Percentiles rank a stretch among this genome's conserved stretches.
phyloP scores from a whole-genome alignment of 768 basidiomycete genomes.

The Phlebiopsis flavidoalba region DNA sequence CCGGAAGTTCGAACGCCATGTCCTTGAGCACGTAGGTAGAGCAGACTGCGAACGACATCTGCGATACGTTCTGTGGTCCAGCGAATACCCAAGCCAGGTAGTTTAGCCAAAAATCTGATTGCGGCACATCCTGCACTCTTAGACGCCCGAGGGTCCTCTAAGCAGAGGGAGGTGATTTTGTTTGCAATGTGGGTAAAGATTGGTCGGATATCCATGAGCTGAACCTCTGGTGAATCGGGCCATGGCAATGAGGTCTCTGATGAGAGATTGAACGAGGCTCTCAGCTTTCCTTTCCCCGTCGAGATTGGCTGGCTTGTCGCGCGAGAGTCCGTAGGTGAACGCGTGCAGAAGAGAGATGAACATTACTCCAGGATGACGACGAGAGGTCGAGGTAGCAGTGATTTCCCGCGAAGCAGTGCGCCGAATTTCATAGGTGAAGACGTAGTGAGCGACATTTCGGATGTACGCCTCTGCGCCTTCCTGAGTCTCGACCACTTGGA shows the following conservation, averaged over 20 bases:
- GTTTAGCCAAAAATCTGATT: constrained; percentile 72
- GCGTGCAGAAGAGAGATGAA: constrained; percentile 76
- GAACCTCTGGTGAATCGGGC: constrained; percentile 40
- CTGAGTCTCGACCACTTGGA: constrained; percentile 63
- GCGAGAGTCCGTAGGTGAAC: constrained; percentile 69
- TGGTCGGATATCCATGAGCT: constrained; percentile 51
- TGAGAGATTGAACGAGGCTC: constrained; percentile 53
- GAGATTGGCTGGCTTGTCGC: constrained; percentile 49
- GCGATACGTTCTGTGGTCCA: constrained; percentile 87
- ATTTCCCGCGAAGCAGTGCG: constrained; percentile 50
- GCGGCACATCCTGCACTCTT: constrained; percentile 90
- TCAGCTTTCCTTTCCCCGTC: constrained; percentile 59
- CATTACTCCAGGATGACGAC: constrained; percentile 52
- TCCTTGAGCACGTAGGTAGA: constrained; percentile 92
- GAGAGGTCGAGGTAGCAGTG: constrained; percentile 24
- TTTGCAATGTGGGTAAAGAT: constrained; percentile 80
- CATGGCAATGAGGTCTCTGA: constrained; percentile 62
- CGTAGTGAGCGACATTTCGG: constrained; percentile 57
- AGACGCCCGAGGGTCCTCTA: constrained; percentile 85
- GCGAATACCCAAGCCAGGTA: constrained; percentile 63
- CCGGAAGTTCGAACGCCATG: constrained; percentile 84
- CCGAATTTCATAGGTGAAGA: constrained; percentile 74
- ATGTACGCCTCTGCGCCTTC: constrained; percentile 68
- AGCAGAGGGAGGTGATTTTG: constrained; percentile 80
- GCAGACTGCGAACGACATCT: constrained; percentile 83